These are phyloP conservation scores for Myxozyma lipomycoides DNA, from an alignment of 805 yeast species.

Conservation along the genomic window DNA sequence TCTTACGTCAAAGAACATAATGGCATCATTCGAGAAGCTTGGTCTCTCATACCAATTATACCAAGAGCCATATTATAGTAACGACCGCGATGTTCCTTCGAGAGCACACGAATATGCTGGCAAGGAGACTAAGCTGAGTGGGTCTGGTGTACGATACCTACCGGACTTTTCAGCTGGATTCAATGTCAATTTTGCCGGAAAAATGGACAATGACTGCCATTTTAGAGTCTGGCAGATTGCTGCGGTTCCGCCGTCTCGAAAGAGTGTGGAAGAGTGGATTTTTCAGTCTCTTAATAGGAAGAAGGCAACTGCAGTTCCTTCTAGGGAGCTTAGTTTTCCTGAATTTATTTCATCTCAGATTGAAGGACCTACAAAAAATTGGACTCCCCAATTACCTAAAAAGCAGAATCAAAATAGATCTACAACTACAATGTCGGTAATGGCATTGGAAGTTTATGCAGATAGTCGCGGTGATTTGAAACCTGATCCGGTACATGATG, in stretches of 20 bases:
- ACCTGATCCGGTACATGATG: slow-evolving; percentile 68
- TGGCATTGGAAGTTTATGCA: slow-evolving; percentile 66
- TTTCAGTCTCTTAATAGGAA: background rate
- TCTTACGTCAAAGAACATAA: slow-evolving; percentile 36
- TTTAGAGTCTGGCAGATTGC: slow-evolving; percentile 40
- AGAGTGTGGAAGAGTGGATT: slow-evolving; percentile 41
- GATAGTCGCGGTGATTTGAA: slow-evolving; percentile 45
- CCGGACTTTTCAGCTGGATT: slow-evolving; percentile 28
- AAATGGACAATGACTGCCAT: slow-evolving; percentile 2
- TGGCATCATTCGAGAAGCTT: slow-evolving; percentile 45
- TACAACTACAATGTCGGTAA: slow-evolving; percentile 45
- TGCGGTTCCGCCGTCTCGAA: slow-evolving; percentile 47
- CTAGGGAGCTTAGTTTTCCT: slow-evolving; percentile 1
- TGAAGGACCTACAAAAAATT: slow-evolving; percentile 23
- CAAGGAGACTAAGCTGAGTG: slow-evolving; percentile 49
- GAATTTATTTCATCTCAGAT: slow-evolving; percentile 26
- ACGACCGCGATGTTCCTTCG: slow-evolving; percentile 48
- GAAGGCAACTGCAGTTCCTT: background rate
- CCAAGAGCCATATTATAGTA: slow-evolving; percentile 60
- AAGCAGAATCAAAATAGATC: background rate
- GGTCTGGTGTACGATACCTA: slow-evolving; percentile 39
- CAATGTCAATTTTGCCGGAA: background rate
- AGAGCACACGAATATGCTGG: slow-evolving; percentile 66
- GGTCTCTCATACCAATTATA: slow-evolving; percentile 54
- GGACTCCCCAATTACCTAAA: slow-evolving; percentile 34